phyloP scores from a whole-genome alignment of 768 basidiomycete genomes.

The Cystobasidium ongulense region DNA sequence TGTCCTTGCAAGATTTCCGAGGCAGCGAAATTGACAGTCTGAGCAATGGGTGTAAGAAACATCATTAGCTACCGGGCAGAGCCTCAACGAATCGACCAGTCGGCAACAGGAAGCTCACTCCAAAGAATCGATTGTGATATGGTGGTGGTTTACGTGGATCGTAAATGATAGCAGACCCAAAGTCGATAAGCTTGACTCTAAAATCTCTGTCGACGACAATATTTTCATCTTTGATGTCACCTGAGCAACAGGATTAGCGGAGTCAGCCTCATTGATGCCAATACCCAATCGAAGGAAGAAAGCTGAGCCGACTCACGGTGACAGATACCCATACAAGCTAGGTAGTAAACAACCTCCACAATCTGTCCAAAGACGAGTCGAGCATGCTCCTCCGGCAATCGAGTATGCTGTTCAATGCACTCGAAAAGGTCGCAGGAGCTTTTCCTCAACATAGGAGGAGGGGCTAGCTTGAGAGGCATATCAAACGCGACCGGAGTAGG shows the following conservation, averaged over 20 bases:
- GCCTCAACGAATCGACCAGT: background rate
- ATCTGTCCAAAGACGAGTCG: conserved; percentile 78
- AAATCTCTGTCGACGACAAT: conserved; percentile 26
- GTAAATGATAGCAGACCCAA: conserved; percentile 74
- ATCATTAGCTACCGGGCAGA: background rate
- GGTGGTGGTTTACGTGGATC: conserved; percentile 60
- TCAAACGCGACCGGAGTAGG: conserved; percentile 24
- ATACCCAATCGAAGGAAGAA: conserved; percentile 38
- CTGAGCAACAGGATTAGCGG: conserved; percentile 42
- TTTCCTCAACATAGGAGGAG: conserved; percentile 54
- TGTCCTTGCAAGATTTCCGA: conserved; percentile 46
- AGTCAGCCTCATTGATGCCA: too few species aligned
- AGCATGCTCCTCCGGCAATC: conserved; percentile 68
- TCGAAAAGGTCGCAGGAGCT: conserved; percentile 89
- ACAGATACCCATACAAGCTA: conserved; percentile 49
- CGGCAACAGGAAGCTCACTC: conserved; percentile 38
- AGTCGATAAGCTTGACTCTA: conserved; percentile 81
- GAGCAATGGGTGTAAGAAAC: conserved; percentile 2
- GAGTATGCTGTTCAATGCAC: conserved; percentile 82
- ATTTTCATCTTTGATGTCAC: conserved; percentile 35
- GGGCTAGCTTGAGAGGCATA: conserved; percentile 24
- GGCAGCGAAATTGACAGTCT: conserved; percentile 32
- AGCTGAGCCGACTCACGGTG: conserved; percentile 40
- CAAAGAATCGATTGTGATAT: conserved; percentile 61
- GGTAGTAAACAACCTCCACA: conserved; percentile 71